Evolutionary conservation across 1,284 basidiomycete genomes (phyloP).

Genomic region (Heterobasidion occidentale): DNA sequence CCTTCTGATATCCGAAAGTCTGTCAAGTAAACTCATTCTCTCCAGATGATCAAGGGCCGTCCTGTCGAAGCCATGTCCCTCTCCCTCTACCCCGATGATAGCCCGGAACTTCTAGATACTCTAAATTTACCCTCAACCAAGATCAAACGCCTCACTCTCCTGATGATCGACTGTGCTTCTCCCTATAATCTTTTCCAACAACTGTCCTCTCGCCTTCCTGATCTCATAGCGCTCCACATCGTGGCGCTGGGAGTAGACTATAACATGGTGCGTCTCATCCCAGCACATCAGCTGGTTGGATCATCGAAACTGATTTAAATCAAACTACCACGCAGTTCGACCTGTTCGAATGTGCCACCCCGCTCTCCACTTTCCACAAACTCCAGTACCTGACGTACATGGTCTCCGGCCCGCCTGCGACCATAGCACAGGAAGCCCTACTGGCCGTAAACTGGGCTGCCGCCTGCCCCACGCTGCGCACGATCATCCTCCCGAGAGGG

Average conservation of each 20-base stretch:
- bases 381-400: constrained; percentile 35
- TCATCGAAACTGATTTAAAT: too few species aligned
- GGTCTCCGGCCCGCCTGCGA: constrained; percentile 18
- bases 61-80: constrained; percentile 45
- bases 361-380: constrained; percentile 17
- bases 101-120: constrained; percentile 31
- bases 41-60: constrained; percentile 36
- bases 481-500: constrained; percentile 36
- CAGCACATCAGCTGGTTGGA: too few species aligned
- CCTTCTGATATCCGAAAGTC: too few species aligned
- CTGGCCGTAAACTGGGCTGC: constrained; percentile 28
- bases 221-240: constrained; percentile 24
- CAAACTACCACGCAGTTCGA: too few species aligned
- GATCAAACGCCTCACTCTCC: constrained; percentile 44
- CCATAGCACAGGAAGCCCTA: constrained; percentile 22
- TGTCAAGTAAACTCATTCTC: not conserved
- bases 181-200: constrained; percentile 34
- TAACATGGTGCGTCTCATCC: constrained; percentile 18
- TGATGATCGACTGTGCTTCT: constrained; percentile 41
- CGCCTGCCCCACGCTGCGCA: constrained; percentile 33
- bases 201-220: constrained; percentile 41
- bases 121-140: constrained; percentile 30
- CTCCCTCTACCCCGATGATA: constrained; percentile 37
- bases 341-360: too few species aligned
- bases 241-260: constrained; percentile 7